Base-by-base conservation (phyloP, 2,329 filamentous ascomycete genomes). In the Claviceps digitariae region DNA sequence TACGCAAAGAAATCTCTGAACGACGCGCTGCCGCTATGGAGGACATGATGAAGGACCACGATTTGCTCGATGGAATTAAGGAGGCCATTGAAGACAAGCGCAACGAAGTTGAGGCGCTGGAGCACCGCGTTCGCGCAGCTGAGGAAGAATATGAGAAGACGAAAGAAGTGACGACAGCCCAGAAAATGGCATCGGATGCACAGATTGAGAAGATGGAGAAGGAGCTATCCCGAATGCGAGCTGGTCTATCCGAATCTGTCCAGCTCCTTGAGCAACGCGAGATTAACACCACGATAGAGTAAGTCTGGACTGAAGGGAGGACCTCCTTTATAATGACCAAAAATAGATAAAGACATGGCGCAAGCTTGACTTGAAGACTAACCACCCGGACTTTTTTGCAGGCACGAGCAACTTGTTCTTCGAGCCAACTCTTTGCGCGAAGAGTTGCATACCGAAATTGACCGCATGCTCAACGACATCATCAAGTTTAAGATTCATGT, bases 181-280 rank as follows among this genome's bases (percentile, higher is more conserved):
- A 95, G 66, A 94, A 94, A 71, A 81, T 91, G 66, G 85, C 84
- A 8, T 88, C 84, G 2, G 93, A 97, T 66, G 83, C 90, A 9
- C 91, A 97, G 67, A 95, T 98, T 62, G 93, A 98, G 70, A 93
- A 93, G 74, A 94, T 96, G 85, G 93, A 98, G 71, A 96, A 95
- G 69, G 90, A 98, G 67, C 74, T 98, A n/a, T 86, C 87, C 48
- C 88, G 90, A 66, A 95, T 97, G 88, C 80, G 90, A 44, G 81
- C 85, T 2, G 85, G 84, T 12, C 74, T 96, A 31, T 84, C 82
- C 2, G 91, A 96, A 67, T 90, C 84, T 36, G 86, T 96, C 52
- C 88, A 96, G 69, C 70, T 95, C 48, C 85, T 96, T 79, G 90
- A 96, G 67, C 91, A 96, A 69, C 78, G 88, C 53, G 90, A 97